Evolutionary conservation across 2,329 filamentous ascomycete species (phyloP), one percentile per base, ranked within the genome.

Genomic region (Neonectria coccinea): DNA sequence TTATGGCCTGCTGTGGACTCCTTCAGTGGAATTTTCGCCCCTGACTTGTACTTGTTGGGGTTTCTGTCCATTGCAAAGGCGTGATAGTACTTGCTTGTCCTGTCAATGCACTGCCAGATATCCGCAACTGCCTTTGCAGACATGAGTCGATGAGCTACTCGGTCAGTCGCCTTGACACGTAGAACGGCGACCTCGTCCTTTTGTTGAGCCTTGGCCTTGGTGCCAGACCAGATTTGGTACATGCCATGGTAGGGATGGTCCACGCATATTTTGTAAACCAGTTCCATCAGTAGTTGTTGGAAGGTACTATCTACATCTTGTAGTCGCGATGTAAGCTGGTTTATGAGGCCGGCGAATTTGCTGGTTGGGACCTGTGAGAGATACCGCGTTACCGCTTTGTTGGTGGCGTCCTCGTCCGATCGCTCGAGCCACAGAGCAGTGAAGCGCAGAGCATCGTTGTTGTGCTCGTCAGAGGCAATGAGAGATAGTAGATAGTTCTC

Each of bases 191-290:
- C 87, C 44, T 91, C 88, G 69, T 97, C 95, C 70, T 91, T 90
- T 56, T 84, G 84, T 71, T 90, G 89, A 55, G 86, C 86, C 64
- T 89, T 90, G 56, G 87, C 89, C 72, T 90, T 92, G 48, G 88
- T 89, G 22, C 91, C 90, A 2, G 94, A 92, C 83, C 95, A 97
- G 45, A 99, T 93, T 72, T 98, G 94, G 76, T 99, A 97, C 89
- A 98, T 95, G 53, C 94, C 94, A 76, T 99, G 97, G 77, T 94
- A 97, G 0, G 96, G 97, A 79, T 99, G 96, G 62, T 99, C 94
- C 11, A 87, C 84, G 75, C 95, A 98, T 59, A 99, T 97, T 9
- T 89, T 90, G 73, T 89, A 88, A 4, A 98, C 89, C 18, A 99
- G 82, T 2, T 84, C 83, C 56, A 89, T 87, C 2, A 99, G 83